A percentile compares a stretch with the other conserved stretches of the same genome.
These are phyloP conservation scores for Lizonia empirigonia DNA, from an alignment of 2,329 filamentous ascomycete genomes.

Conservation along the genomic window DNA sequence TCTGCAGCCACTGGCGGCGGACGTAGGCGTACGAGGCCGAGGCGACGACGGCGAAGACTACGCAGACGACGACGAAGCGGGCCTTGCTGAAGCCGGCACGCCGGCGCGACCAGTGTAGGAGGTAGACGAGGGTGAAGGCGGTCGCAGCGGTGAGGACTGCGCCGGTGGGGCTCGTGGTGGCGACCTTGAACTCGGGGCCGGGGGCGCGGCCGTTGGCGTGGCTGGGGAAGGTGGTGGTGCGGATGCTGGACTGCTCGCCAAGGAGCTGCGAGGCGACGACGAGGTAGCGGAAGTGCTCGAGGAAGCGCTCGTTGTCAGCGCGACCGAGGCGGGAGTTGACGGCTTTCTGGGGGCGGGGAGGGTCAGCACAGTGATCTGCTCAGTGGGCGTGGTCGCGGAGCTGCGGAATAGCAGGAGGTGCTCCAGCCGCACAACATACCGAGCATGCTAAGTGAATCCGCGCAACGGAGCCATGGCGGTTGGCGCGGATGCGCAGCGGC, in stretches of 20 bases:
- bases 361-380: too few species aligned
- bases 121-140: slow-evolving; percentile 67
- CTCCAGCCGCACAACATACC: slow-evolving; percentile 34
- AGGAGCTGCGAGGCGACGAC: slow-evolving; percentile 91
- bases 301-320: slow-evolving; percentile 80
- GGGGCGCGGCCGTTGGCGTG: slow-evolving; percentile 31
- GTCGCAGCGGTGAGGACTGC: slow-evolving; percentile 68
- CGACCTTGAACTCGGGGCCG: slow-evolving; percentile 45
- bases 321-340: slow-evolving; percentile 75
- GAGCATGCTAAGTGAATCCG: slow-evolving; percentile 48
- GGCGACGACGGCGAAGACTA: slow-evolving; percentile 59
- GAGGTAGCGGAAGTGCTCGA: slow-evolving; percentile 91
- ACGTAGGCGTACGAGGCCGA: slow-evolving; percentile 72
- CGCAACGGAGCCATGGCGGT: slow-evolving; percentile 47
- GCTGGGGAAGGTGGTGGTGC: slow-evolving; percentile 38
- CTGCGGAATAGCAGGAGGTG: neutral
- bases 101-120: slow-evolving; percentile 72
- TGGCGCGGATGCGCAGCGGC: slow-evolving; percentile 49
- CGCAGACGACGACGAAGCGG: slow-evolving; percentile 53
- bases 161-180: slow-evolving; percentile 64
- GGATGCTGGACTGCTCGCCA: slow-evolving; percentile 61
- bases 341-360: slow-evolving; percentile 67
- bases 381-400: slow-evolving; percentile 25
- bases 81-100: slow-evolving; percentile 62
- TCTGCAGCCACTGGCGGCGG: slow-evolving; percentile 80